Conservation (phyloP, 129 eudicot species). For the sunflower (Helianthus annuus) region DNA sequence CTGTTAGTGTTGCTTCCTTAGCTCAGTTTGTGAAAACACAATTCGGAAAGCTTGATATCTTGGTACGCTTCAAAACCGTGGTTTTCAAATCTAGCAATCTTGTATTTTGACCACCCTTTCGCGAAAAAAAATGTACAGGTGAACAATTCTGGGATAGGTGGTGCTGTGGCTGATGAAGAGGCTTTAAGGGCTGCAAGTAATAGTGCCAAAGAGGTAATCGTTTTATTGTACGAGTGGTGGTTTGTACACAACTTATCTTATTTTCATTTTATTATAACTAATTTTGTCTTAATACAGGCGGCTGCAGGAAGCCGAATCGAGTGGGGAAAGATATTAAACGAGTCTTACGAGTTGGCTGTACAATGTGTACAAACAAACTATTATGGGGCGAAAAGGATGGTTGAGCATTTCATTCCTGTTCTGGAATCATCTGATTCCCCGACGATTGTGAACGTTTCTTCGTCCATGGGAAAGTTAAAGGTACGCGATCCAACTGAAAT, state of each 20-base stretch:
- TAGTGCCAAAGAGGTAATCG: constrained; percentile 11
- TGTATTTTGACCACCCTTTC: neutral
- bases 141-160: constrained; percentile 62
- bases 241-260: neutral
- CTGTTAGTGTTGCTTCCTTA: constrained; percentile 50
- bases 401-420: constrained; percentile 56
- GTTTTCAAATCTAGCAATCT: constrained; percentile 3
- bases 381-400: constrained; percentile 56
- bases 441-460: constrained; percentile 73
- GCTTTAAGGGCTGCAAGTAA: constrained; percentile 29
- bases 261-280: neutral
- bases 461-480: constrained; percentile 55
- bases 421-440: constrained; percentile 63
- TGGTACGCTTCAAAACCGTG: constrained; percentile 37
- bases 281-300: constrained; percentile 17
- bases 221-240: neutral
- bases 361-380: constrained; percentile 62
- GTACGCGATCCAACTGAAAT: constrained; percentile 25
- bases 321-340: constrained; percentile 26
- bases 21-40: constrained; percentile 50
- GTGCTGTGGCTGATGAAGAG: constrained; percentile 38
- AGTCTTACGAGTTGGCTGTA: constrained; percentile 41
- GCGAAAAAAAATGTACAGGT: constrained; percentile 32
- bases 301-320: constrained; percentile 2
- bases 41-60: constrained; percentile 73